Conservation (phyloP, 2,329 filamentous ascomycete species). For the Fusarium anguioides region DNA sequence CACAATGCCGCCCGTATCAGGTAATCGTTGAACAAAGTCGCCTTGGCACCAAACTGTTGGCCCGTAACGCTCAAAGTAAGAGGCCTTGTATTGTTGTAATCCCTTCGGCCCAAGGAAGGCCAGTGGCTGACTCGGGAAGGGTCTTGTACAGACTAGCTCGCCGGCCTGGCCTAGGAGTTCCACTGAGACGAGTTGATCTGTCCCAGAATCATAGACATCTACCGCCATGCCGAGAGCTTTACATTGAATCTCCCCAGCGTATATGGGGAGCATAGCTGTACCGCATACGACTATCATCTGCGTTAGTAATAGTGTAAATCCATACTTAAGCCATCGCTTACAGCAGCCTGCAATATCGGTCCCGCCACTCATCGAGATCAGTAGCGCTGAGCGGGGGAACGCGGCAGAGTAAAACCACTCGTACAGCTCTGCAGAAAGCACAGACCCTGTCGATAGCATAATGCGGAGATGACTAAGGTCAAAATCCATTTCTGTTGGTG, state of each 20-base stretch:
- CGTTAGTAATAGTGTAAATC: neutral
- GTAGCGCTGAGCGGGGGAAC: neutral
- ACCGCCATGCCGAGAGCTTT: constrained; percentile 30
- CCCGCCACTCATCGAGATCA: neutral
- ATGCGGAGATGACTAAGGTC: neutral
- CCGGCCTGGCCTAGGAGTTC: neutral
- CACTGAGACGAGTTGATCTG: neutral
- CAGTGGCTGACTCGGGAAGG: neutral
- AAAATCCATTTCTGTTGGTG: neutral
- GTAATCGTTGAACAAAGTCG: neutral
- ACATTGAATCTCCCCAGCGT: constrained; percentile 16
- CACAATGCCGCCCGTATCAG: neutral
- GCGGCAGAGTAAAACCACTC: neutral
- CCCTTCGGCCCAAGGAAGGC: neutral
- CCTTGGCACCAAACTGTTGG: neutral
- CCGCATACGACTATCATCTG: neutral
- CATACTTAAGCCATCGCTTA: neutral
- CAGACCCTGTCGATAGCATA: neutral
- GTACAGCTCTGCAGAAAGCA: neutral
- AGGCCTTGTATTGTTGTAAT: neutral
- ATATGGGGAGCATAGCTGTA: constrained; percentile 9
- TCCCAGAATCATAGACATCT: constrained; percentile 6
- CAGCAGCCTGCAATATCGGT: neutral
- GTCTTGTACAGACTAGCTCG: neutral
- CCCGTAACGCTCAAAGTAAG: neutral